These are phyloP conservation scores for Rhizophagus clarus DNA, from an alignment of 192 early-diverging fungal species.

Conservation along the genomic window DNA sequence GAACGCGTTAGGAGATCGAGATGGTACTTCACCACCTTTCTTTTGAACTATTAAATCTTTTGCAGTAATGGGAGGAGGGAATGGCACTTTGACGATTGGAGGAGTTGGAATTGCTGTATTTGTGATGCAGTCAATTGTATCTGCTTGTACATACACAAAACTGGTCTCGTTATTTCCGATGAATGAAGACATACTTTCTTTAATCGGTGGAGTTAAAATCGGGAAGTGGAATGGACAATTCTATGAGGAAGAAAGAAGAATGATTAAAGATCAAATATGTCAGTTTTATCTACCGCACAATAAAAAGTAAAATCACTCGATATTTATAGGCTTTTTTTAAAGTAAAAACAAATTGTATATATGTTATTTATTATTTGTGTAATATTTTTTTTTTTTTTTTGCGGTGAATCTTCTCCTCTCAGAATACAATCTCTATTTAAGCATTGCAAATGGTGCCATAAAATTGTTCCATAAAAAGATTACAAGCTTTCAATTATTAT, in stretches of 20 bases:
- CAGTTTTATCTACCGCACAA: not conserved
- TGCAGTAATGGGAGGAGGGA: slow-evolving; percentile 1
- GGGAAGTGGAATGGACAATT: not conserved
- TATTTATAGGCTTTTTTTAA: not conserved
- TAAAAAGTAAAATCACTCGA: not conserved
- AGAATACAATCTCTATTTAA: too few species aligned
- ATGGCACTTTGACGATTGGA: not conserved
- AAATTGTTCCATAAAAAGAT: not conserved
- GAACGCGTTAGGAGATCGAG: slow-evolving; percentile 13
- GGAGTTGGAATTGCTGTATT: not conserved
- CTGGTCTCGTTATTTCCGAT: not conserved
- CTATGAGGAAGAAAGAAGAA: not conserved
- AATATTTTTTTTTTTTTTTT: too few species aligned
- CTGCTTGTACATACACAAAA: not conserved
- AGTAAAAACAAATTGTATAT: too few species aligned
- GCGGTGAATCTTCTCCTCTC: too few species aligned
- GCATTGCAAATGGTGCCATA: too few species aligned
- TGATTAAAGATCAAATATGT: not conserved
- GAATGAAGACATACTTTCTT: not conserved
- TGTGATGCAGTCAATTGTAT: not conserved
- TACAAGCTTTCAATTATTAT: not conserved
- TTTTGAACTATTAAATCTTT: not conserved
- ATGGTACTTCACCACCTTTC: slow-evolving; percentile 8
- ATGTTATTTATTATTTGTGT: too few species aligned
- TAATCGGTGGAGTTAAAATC: not conserved